Percentiles rank a stretch among this genome's conserved stretches.
Evolutionary conservation across 1,139 yeast species (phyloP).

Genomic region (Entelexis sorbosivorans): DNA sequence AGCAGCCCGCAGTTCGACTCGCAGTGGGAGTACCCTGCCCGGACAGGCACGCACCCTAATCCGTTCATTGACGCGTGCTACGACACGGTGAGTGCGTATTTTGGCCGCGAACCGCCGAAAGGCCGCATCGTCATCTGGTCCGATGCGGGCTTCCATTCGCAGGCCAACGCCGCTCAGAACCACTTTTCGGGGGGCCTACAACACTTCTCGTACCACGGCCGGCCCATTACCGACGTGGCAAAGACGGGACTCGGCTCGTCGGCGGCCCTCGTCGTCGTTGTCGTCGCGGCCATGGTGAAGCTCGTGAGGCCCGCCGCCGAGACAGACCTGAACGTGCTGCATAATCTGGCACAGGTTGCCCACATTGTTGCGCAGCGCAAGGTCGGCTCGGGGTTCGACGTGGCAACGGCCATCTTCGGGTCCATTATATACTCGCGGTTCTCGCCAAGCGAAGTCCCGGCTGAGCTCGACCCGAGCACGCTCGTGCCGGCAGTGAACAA

Average conservation of each 20-base stretch:
- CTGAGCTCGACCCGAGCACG: conserved; percentile 3
- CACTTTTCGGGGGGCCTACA: conserved; percentile 22
- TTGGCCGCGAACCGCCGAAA: conserved; percentile 28
- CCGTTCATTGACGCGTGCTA: conserved; percentile 71
- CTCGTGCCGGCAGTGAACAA: conserved; percentile 17
- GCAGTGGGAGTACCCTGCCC: conserved; percentile 38
- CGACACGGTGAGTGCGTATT: conserved; percentile 44
- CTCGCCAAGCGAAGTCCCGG: conserved; percentile 23
- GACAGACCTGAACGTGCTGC: conserved; percentile 34
- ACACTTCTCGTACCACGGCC: conserved; percentile 49
- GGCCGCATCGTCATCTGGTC: conserved; percentile 58
- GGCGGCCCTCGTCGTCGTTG: conserved; percentile 80
- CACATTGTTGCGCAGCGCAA: conserved; percentile 93
- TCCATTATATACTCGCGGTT: conserved; percentile 74
- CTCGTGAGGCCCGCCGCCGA: conserved; percentile 20
- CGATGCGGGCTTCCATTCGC: conserved; percentile 85
- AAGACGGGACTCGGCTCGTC: conserved; percentile 96
- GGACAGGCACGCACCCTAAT: conserved; percentile 32
- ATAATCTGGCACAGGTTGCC: conserved; percentile 75
- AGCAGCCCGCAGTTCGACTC: conserved; percentile 82
- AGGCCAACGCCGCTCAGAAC: conserved; percentile 36
- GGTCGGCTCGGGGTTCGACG: conserved; percentile 94
- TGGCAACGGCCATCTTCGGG: conserved; percentile 90
- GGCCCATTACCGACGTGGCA: conserved; percentile 58
- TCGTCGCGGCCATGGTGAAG: conserved; percentile 53